Evolutionary conservation across 768 basidiomycete species (phyloP), one percentile per base, ranked within the genome.

Genomic region (Agaricus sinodeliciosus): DNA sequence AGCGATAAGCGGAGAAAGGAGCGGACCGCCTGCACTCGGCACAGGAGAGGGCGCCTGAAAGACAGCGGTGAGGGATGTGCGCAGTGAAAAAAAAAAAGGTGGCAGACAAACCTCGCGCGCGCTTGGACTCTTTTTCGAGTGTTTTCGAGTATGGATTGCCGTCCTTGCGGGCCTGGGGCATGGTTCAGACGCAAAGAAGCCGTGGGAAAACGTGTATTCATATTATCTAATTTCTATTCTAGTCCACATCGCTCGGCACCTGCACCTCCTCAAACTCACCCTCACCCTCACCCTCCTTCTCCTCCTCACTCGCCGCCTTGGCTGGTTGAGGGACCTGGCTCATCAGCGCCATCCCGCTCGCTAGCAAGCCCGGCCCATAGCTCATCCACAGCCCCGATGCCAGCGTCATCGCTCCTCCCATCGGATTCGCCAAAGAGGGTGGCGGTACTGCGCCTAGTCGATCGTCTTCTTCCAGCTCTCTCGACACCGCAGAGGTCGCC

Each of bases 321-420:
- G 31, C 34, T 22, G 22, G 22, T 3, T 35, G 25, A 26, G 18
- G 37, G 6, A 26, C 37, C 25, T n/a, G 22, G 12, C 31, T 26
- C 41, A 90, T 65, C 3, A 90, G 63, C 2, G 80, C 78, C 0
- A 85, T 76, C 16, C 88, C 85, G 1, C 80, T 76, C 2, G 85
- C 86, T 11, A 91, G 59, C 40, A 91, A 74, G 2, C 75, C 63
- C 0, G 90, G 90, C 1, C 88, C 90, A 56, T 89, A 92, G 1
- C 82, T 78, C n/a, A 74, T 73, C 90, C 90, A 92, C 13, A 93
- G 70, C 0, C 79, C 80, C 18, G 75, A 78, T 2, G 77, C 77
- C 16, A 90, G 71, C 61, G 85, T 81, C 15, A 77, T 74, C 4
- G 88, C 86, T 2, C 85, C 86, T 11, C 78, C 77, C 12, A 76